Evolutionary conservation across 148 eudicot species (phyloP).

Genomic region (Pouteria glomerata): DNA sequence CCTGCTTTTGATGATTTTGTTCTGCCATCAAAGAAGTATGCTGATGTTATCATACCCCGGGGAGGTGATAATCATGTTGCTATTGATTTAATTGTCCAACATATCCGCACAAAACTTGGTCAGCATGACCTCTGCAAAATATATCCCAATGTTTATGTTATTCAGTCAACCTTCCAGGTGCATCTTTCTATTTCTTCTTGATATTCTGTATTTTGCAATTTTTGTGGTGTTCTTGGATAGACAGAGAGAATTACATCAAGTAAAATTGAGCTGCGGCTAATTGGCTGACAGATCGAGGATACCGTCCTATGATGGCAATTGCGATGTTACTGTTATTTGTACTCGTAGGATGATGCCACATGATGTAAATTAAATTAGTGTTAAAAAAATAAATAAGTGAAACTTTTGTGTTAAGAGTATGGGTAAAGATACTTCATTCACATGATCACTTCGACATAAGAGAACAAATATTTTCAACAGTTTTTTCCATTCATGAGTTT

Average conservation of each 20-base stretch:
- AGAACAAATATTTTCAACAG: background rate
- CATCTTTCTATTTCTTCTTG: conserved; percentile 1
- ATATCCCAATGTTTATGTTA: conserved; percentile 79
- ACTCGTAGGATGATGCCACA: background rate
- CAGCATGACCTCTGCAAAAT: conserved; percentile 93
- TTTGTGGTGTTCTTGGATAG: background rate
- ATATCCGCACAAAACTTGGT: conserved; percentile 89
- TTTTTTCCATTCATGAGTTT: background rate
- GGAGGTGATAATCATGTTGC: conserved; percentile 99
- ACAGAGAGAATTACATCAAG: background rate
- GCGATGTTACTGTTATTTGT: background rate
- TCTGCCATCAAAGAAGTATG: conserved; percentile 92
- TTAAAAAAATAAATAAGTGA: background rate
- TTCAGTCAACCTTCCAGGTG: conserved; percentile 96
- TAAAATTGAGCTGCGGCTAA: background rate
- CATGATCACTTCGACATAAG: background rate
- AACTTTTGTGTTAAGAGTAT: background rate
- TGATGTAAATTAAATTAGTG: background rate
- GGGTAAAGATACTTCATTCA: background rate
- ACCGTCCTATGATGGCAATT: background rate
- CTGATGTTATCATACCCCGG: conserved; percentile 94
- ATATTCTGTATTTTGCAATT: background rate
- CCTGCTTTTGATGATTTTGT: conserved; percentile 98
- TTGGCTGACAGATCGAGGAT: background rate
- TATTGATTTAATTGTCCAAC: conserved; percentile 89